Percentiles rank a stretch among this genome's conserved stretches.
Evolutionary conservation across 495 filamentous ascomycete genomes (phyloP).

Genomic region (Astrothelium macrocarpum): DNA sequence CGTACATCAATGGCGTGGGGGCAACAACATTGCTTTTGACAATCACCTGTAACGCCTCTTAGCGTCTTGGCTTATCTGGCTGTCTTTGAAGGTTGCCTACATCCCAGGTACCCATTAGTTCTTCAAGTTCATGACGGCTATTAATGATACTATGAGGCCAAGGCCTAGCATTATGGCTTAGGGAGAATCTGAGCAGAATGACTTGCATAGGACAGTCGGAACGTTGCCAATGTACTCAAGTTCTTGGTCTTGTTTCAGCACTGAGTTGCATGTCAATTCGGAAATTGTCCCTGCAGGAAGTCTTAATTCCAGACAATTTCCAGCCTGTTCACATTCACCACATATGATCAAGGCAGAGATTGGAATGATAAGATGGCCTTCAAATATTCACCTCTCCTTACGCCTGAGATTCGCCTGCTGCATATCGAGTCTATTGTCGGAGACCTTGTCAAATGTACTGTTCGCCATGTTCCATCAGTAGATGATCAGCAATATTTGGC

Average conservation of each 20-base stretch:
- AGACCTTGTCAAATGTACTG: neutral
- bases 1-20: too few species aligned
- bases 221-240: neutral
- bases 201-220: neutral
- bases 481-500: neutral
- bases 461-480: neutral
- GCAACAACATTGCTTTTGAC: neutral
- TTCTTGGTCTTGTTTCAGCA: neutral
- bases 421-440: neutral
- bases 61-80: neutral
- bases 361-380: neutral
- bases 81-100: neutral
- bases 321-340: neutral
- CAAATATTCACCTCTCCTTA: neutral
- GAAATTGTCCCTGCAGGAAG: neutral
- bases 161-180: neutral
- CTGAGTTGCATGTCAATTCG: neutral
- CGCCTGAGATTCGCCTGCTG: neutral
- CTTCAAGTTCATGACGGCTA: neutral
- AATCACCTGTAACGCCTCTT: neutral
- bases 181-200: neutral
- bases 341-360: neutral
- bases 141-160: neutral
- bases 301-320: neutral
- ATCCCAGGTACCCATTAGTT: neutral